Conservation (phyloP, 2,329 filamentous ascomycete species). For the Cordyceps farinosa region DNA sequence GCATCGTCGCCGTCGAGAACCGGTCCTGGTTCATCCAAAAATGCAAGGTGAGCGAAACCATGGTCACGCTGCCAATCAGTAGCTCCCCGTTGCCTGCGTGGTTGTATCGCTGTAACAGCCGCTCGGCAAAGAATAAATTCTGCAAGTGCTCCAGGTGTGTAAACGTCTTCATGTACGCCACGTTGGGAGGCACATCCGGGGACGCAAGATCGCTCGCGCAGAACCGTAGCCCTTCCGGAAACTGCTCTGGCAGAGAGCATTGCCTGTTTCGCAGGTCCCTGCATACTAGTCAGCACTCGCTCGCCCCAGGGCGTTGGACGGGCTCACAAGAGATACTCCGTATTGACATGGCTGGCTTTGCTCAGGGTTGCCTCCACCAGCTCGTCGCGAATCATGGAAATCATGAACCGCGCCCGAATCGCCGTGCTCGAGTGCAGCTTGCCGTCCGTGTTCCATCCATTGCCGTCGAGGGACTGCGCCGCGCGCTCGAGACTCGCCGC, state of each 20-base stretch:
- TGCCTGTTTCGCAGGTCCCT: slow-evolving; percentile 3
- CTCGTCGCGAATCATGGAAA: slow-evolving; percentile 53
- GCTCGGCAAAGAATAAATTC: slow-evolving; percentile 56
- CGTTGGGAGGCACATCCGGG: slow-evolving; percentile 29
- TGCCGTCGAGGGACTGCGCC: slow-evolving; percentile 36
- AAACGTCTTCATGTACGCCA: slow-evolving; percentile 41
- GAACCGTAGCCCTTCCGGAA: slow-evolving; percentile 38
- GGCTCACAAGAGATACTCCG: slow-evolving; percentile 24
- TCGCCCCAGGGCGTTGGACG: not conserved
- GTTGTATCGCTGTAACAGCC: slow-evolving; percentile 47
- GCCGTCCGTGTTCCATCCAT: slow-evolving; percentile 51
- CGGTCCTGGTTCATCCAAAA: slow-evolving; percentile 50
- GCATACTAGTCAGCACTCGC: not conserved
- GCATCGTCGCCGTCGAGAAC: slow-evolving; percentile 32
- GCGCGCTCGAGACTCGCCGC: slow-evolving; percentile 15
- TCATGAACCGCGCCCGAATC: slow-evolving; percentile 43
- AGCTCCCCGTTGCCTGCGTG: slow-evolving; percentile 37
- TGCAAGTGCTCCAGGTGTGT: slow-evolving; percentile 49
- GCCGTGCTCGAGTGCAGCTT: slow-evolving; percentile 42
- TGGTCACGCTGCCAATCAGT: slow-evolving; percentile 43
- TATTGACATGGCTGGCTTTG: slow-evolving; percentile 14
- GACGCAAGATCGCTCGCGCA: slow-evolving; percentile 37
- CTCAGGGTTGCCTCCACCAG: slow-evolving; percentile 55
- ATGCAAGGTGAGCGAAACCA: slow-evolving; percentile 44
- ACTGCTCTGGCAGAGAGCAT: slow-evolving; percentile 8